Conservation (phyloP, 306 rosid genomes). For the Vigna nakashimae region DNA sequence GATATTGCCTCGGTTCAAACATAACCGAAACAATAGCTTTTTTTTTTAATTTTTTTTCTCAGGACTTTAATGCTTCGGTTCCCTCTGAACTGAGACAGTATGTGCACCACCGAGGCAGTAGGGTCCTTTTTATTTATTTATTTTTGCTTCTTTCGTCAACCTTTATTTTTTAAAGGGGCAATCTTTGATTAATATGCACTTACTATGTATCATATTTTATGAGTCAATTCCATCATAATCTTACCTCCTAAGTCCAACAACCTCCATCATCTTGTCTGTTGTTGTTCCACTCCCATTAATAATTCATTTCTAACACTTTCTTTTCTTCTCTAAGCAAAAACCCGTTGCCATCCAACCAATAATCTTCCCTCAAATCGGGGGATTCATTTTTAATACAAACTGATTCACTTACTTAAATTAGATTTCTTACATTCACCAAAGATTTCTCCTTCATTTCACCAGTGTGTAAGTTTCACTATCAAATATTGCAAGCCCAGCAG, state of each 20-base stretch:
- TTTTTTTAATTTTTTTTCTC: no score
- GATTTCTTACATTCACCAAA: no score
- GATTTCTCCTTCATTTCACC: no score
- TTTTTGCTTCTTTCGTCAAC: no score
- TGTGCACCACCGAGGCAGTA: no score
- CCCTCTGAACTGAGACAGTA: no score
- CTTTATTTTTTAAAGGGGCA: neutral
- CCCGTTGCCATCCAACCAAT: constrained; percentile 58
- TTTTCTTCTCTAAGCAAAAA: constrained; percentile 35
- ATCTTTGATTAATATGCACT: constrained; percentile 20
- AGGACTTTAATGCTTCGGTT: no score
- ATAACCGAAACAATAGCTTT: no score
- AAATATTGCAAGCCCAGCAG: neutral
- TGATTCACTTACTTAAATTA: no score
- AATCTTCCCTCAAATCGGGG: constrained; percentile 45
- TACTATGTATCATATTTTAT: neutral
- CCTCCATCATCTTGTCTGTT: constrained; percentile 53
- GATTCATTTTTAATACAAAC: neutral
- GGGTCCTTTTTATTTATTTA: no score
- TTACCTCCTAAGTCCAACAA: constrained; percentile 51
- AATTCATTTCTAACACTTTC: constrained; percentile 36
- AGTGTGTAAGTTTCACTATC: no score
- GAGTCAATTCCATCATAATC: constrained; percentile 58
- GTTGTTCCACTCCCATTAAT: constrained; percentile 42
- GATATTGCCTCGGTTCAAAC: no score